Evolutionary conservation across 371 early-diverging fungal species (phyloP).

Genomic region (Lichtheimia corymbifera): DNA sequence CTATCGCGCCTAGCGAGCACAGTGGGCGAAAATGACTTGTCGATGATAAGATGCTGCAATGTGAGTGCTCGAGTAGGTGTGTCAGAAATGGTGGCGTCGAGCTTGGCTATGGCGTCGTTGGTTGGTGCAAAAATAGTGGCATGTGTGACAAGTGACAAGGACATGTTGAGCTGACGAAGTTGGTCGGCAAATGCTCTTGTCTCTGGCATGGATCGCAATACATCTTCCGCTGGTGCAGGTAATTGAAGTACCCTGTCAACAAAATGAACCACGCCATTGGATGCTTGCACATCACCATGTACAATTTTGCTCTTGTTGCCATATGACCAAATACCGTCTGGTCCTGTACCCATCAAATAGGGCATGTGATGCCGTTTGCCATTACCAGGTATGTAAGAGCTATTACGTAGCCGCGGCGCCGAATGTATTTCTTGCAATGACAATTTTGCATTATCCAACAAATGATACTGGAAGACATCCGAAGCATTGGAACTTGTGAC

Average conservation of each 20-base stretch:
- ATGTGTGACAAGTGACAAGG: constrained; percentile 6
- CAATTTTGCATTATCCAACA: neutral
- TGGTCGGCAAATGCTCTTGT: constrained; percentile 3
- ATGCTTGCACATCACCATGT: constrained; percentile 3
- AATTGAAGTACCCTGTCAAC: neutral
- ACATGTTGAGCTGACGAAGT: constrained; percentile 1
- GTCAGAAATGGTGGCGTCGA: neutral
- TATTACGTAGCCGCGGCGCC: constrained; percentile 2
- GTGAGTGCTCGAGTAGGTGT: neutral
- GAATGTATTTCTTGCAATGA: neutral
- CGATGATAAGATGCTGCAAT: constrained; percentile 3
- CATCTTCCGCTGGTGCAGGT: constrained; percentile 5
- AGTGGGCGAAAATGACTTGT: neutral
- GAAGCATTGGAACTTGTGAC: neutral
- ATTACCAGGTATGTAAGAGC: neutral
- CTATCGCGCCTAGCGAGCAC: neutral
- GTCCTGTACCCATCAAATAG: constrained; percentile 5
- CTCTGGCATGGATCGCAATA: constrained; percentile 2
- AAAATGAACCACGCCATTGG: constrained; percentile 9
- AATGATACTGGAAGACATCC: neutral
- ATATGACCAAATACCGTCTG: constrained; percentile 9
- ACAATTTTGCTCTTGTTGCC: constrained; percentile 5
- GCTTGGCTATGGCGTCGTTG: constrained; percentile 7
- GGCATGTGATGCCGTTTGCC: constrained; percentile 5
- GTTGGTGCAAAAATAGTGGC: constrained; percentile 15